Percentiles rank a stretch among this genome's conserved stretches.
Evolutionary conservation across 208 protist species (phyloP).

Genomic region (Histomonas meleagridis): DNA sequence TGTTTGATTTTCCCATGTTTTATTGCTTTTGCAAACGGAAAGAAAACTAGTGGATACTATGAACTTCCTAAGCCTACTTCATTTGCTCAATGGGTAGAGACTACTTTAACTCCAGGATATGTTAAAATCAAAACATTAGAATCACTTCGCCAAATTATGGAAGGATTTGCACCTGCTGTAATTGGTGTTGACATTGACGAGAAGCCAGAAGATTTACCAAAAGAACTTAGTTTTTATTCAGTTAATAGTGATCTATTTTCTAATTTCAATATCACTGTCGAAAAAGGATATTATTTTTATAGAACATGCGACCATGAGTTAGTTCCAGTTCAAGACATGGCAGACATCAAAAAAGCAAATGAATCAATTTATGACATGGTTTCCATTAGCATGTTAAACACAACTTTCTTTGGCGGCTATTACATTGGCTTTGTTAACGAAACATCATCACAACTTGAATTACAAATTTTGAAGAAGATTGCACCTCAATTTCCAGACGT

Average conservation of each 20-base stretch:
- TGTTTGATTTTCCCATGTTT: neutral
- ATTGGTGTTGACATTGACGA: neutral
- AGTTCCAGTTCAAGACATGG: neutral
- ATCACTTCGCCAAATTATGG: neutral
- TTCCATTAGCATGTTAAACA: neutral
- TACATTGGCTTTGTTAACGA: neutral
- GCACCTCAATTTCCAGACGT: neutral
- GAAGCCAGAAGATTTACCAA: neutral
- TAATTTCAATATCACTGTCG: neutral
- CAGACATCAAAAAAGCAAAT: neutral
- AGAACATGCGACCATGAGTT: neutral
- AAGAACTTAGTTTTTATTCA: neutral
- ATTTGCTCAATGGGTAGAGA: neutral
- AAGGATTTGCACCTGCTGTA: neutral
- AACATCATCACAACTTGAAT: neutral
- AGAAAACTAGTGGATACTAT: neutral
- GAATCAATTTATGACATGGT: neutral
- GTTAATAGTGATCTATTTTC: neutral
- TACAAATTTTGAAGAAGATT: neutral
- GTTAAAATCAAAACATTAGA: neutral
- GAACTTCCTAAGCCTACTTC: neutral
- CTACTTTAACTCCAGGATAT: neutral
- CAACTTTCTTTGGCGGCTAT: neutral
- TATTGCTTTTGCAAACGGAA: neutral
- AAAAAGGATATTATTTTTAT: neutral